These are phyloP conservation scores for Prunus mira DNA, from an alignment of 306 rosid genomes.

Conservation along the genomic window DNA sequence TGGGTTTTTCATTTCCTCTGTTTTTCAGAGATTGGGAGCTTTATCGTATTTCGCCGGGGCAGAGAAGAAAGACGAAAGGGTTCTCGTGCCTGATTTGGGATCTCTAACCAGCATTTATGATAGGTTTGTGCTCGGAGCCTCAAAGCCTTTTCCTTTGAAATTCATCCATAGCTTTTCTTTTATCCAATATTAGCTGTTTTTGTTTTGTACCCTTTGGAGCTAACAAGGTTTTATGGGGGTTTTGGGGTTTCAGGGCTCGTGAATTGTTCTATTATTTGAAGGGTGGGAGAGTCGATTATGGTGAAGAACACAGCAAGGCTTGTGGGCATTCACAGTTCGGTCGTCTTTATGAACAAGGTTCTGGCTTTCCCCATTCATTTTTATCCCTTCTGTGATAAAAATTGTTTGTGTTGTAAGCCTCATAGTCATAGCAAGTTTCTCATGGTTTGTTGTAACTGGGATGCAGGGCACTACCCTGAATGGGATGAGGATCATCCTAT, in stretches of 20 bases:
- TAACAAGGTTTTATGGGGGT: neutral
- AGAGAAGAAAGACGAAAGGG: slow-evolving; percentile 94
- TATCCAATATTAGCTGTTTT: neutral
- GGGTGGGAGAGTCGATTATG: slow-evolving; percentile 95
- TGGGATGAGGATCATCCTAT: slow-evolving; percentile 97
- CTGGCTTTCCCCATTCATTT: neutral
- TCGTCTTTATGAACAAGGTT: slow-evolving; percentile 75
- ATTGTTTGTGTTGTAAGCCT: neutral
- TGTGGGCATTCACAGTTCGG: slow-evolving; percentile 88
- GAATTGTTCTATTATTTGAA: slow-evolving; percentile 93
- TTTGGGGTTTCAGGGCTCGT: slow-evolving; percentile 63
- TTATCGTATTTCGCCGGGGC: slow-evolving; percentile 94
- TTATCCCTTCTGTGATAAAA: neutral
- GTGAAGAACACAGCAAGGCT: slow-evolving; percentile 87
- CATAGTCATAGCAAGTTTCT: neutral
- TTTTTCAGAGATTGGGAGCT: slow-evolving; percentile 68
- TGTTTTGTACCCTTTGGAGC: neutral
- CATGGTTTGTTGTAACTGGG: slow-evolving; percentile 14
- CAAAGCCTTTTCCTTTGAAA: neutral
- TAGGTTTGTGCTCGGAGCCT: slow-evolving; percentile 42
- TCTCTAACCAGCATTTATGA: slow-evolving; percentile 88
- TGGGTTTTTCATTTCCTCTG: neutral
- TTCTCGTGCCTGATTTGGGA: slow-evolving; percentile 97
- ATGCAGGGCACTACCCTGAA: slow-evolving; percentile 85
- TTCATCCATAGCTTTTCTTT: neutral